Conservation (phyloP, 2,329 filamentous ascomycete species). For the Alternaria arborescens region DNA sequence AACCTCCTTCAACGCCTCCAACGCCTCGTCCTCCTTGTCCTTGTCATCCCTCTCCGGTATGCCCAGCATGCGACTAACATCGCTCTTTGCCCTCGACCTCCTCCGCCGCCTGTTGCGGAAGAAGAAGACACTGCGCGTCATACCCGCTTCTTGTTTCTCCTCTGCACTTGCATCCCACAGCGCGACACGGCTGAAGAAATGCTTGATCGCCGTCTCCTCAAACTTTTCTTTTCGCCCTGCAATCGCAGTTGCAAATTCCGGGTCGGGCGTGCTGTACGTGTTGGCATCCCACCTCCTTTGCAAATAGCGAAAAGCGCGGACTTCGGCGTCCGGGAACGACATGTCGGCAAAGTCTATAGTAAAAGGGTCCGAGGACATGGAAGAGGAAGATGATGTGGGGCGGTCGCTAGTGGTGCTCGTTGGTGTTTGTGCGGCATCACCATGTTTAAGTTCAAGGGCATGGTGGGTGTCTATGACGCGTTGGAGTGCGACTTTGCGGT, state of each 20-base stretch:
- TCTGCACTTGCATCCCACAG: constrained; percentile 33
- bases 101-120: constrained; percentile 9
- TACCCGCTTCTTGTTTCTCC: background rate
- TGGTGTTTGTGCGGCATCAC: constrained; percentile 6
- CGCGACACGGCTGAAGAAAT: constrained; percentile 32
- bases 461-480: constrained; percentile 28
- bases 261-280: constrained; percentile 15
- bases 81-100: constrained; percentile 15
- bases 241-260: constrained; percentile 27
- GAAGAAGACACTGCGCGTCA: constrained; percentile 7
- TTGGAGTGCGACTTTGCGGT: constrained; percentile 24
- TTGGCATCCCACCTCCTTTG: constrained; percentile 30
- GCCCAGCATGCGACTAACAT: constrained; percentile 21
- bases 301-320: constrained; percentile 33
- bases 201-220: constrained; percentile 30
- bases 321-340: constrained; percentile 28
- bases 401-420: constrained; percentile 13
- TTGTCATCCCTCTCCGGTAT: constrained; percentile 13
- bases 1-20: constrained; percentile 31
- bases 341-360: constrained; percentile 23
- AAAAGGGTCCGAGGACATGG: constrained; percentile 23
- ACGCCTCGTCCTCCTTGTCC: constrained; percentile 10
- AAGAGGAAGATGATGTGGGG: constrained; percentile 9
- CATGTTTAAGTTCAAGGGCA: constrained; percentile 21
- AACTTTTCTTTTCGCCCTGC: constrained; percentile 18